Evolutionary conservation across 2,329 filamentous ascomycete species (phyloP).

Genomic region (Venturia oleaginea): DNA sequence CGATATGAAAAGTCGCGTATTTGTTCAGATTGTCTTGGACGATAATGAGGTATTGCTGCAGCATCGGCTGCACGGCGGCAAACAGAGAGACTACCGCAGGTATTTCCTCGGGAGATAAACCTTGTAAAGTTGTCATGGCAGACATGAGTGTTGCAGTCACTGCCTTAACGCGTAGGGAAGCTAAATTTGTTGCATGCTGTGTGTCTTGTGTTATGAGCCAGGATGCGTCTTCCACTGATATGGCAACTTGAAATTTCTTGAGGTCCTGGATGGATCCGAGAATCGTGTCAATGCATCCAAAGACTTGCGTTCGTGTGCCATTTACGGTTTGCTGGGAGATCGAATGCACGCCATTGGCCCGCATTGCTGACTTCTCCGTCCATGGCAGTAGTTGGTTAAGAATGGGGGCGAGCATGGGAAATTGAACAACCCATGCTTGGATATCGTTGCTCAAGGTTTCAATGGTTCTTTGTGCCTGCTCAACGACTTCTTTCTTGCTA

Average conservation of each 20-base stretch:
- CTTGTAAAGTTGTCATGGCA: not conserved
- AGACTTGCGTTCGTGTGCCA: conserved; percentile 28
- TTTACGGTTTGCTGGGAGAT: not conserved
- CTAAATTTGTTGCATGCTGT: conserved; percentile 28
- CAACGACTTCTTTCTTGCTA: not conserved
- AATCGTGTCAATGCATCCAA: conserved; percentile 62
- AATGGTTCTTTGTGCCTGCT: conserved; percentile 6
- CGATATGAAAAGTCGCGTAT: conserved; percentile 56
- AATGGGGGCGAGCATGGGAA: conserved; percentile 16
- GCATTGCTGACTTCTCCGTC: not conserved
- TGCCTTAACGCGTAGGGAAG: conserved; percentile 21
- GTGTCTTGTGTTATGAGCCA: conserved; percentile 50
- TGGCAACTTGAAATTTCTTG: conserved; percentile 44
- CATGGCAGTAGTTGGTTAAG: conserved; percentile 16
- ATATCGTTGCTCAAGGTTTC: not conserved
- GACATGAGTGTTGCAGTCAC: not conserved
- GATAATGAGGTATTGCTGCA: conserved; percentile 61
- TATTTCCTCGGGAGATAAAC: conserved; percentile 21
- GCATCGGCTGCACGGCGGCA: conserved; percentile 56
- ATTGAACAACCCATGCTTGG: conserved; percentile 3
- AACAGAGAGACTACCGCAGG: conserved; percentile 48
- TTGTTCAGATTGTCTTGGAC: conserved; percentile 49
- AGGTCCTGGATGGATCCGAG: conserved; percentile 72
- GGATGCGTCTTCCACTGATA: conserved; percentile 51
- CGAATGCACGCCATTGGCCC: not conserved